phyloP scores from a whole-genome alignment of 139 green algal genomes.

The Coccomyxa sp. region DNA sequence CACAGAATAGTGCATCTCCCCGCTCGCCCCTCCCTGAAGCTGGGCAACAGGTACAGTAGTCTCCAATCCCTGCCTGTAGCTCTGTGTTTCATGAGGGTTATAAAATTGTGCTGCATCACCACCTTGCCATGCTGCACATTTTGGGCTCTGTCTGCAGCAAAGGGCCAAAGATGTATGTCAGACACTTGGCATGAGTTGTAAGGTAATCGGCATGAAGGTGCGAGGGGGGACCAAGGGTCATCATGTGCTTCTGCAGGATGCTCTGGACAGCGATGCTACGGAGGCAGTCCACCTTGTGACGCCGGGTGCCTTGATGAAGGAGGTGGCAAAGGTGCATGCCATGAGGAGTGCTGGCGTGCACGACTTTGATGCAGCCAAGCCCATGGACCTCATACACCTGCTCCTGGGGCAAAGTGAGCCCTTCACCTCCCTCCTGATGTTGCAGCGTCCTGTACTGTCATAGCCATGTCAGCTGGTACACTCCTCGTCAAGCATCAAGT shows the following conservation, averaged over 20 bases:
- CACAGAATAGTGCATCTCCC: not conserved
- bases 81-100: not conserved
- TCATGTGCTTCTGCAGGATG: not conserved
- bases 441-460: not conserved
- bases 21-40: not conserved
- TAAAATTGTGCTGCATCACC: not conserved
- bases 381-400: slow-evolving; percentile 22
- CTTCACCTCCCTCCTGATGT: not conserved
- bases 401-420: slow-evolving; percentile 21
- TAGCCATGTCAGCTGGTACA: not conserved
- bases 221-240: not conserved
- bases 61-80: not conserved
- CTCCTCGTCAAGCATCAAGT: no score
- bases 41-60: not conserved
- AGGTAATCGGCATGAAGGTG: not conserved
- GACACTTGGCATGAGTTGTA: not conserved
- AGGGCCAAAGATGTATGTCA: not conserved
- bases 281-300: slow-evolving; percentile 8
- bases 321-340: slow-evolving; percentile 19
- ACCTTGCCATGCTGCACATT: not conserved
- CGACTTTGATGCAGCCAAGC: not conserved
- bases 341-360: not conserved
- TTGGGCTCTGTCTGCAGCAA: not conserved
- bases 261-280: not conserved
- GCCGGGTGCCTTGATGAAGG: slow-evolving; percentile 14